phyloP scores from a whole-genome alignment of 257 asterid genomes.

The Petunia axillaris region DNA sequence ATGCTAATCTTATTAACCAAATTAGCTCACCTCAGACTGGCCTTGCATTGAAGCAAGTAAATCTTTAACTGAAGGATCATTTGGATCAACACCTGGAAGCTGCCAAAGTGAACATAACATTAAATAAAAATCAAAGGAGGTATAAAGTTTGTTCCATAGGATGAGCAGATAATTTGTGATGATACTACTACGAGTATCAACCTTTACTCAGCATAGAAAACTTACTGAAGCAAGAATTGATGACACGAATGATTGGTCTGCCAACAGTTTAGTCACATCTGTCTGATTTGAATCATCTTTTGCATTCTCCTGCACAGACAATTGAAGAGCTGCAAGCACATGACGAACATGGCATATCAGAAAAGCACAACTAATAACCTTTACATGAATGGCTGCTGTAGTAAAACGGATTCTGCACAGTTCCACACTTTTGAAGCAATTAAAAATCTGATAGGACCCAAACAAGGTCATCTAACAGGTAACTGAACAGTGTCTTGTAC shows the following conservation, averaged over 20 bases:
- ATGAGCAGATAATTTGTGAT: not conserved
- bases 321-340: slow-evolving; percentile 72
- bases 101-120: slow-evolving; percentile 6
- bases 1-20: slow-evolving; percentile 4
- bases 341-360: slow-evolving; percentile 1
- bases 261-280: slow-evolving; percentile 68
- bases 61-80: slow-evolving; percentile 27
- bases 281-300: slow-evolving; percentile 57
- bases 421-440: slow-evolving; percentile 3
- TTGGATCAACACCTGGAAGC: slow-evolving; percentile 29
- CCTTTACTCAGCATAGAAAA: slow-evolving; percentile 20
- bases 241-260: slow-evolving; percentile 71
- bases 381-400: not conserved
- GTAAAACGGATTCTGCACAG: slow-evolving; percentile 15
- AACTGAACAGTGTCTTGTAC: not conserved
- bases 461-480: slow-evolving; percentile 12
- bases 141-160: not conserved
- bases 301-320: slow-evolving; percentile 77
- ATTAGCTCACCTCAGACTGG: slow-evolving; percentile 26
- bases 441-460: not conserved
- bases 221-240: slow-evolving; percentile 80
- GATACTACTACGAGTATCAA: not conserved
- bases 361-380: slow-evolving; percentile 1
- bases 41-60: slow-evolving; percentile 21
- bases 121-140: slow-evolving; percentile 19